These are phyloP conservation scores for Chamaecrista fasciculata DNA, from an alignment of 306 rosid genomes.

Conservation along the genomic window DNA sequence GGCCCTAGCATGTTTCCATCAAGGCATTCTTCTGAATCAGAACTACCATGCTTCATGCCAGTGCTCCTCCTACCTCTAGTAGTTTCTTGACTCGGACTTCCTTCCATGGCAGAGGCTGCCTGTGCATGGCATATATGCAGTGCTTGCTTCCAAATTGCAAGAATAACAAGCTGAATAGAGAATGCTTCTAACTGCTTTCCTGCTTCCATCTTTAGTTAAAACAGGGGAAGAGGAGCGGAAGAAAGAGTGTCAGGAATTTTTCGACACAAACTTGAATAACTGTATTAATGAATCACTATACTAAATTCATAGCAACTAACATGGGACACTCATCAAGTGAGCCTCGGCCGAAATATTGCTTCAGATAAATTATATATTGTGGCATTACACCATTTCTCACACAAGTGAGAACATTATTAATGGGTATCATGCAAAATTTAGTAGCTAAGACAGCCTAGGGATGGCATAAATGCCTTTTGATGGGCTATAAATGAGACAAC, in stretches of 20 bases:
- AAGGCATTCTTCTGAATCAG: conserved; percentile 56
- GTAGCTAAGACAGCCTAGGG: background rate
- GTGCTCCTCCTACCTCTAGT: conserved; percentile 62
- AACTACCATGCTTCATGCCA: conserved; percentile 56
- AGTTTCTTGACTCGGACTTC: conserved; percentile 84
- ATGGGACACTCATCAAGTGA: conserved; percentile 1
- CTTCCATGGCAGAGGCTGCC: conserved; percentile 99
- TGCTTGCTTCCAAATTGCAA: conserved; percentile 99
- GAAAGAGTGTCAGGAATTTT: conserved; percentile 4
- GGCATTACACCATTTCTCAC: background rate
- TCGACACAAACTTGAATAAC: conserved; percentile 2
- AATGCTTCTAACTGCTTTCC: conserved; percentile 87
- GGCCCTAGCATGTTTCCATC: conserved; percentile 50
- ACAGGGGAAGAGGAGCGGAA: conserved; percentile 10
- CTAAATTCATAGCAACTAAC: conserved; percentile 20
- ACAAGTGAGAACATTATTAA: background rate
- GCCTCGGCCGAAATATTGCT: background rate
- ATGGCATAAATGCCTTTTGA: background rate
- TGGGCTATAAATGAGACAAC: background rate
- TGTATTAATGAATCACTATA: conserved; percentile 8
- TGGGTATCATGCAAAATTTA: background rate
- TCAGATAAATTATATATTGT: background rate
- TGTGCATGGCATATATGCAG: conserved; percentile 95
- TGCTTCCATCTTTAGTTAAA: conserved; percentile 50
- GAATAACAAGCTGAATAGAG: conserved; percentile 94